A percentile compares a stretch with the other conserved stretches of the same genome.
Evolutionary conservation across 2,329 filamentous ascomycete genomes (phyloP).

Genomic region (Ophiocordyceps sinensis): DNA sequence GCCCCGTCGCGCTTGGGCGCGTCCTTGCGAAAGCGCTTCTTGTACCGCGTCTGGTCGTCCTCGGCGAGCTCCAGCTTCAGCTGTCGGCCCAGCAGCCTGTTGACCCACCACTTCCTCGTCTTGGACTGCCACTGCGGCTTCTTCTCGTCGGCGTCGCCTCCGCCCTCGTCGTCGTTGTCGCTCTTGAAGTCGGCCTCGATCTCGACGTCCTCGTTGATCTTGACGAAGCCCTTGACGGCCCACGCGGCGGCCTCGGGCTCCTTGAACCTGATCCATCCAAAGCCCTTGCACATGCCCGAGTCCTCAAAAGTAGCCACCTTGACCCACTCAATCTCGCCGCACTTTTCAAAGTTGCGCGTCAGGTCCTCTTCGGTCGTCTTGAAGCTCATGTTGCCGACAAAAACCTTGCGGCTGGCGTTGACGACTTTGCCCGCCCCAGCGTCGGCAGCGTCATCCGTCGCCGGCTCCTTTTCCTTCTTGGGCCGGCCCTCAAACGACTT

Average conservation of each 20-base stretch:
- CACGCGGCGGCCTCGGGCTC: constrained; percentile 57
- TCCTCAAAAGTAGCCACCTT: constrained; percentile 95
- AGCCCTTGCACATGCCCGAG: constrained; percentile 94
- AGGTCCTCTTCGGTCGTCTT: constrained; percentile 70
- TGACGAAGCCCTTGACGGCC: constrained; percentile 64
- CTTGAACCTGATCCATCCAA: constrained; percentile 86
- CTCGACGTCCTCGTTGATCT: constrained; percentile 50
- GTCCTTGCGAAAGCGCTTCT: constrained; percentile 82
- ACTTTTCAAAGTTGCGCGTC: constrained; percentile 67
- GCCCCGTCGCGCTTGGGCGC: constrained; percentile 18
- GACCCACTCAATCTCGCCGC: constrained; percentile 67
- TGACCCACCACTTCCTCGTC: constrained; percentile 68
- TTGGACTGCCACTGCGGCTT: constrained; percentile 36
- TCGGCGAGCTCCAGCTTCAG: constrained; percentile 89
- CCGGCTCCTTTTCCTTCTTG: constrained; percentile 38
- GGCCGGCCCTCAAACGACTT: constrained; percentile 86
- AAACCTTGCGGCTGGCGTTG: constrained; percentile 67
- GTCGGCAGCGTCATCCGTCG: constrained; percentile 16
- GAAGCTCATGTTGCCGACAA: constrained; percentile 82
- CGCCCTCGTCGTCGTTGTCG: constrained; percentile 24
- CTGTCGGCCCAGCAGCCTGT: constrained; percentile 63
- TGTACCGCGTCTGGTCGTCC: constrained; percentile 76
- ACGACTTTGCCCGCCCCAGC: constrained; percentile 13
- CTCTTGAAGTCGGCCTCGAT: constrained; percentile 47
- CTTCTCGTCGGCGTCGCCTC: constrained; percentile 28